Evolutionary conservation across 2,329 filamentous ascomycete species (phyloP).

Genomic region (Elsinoe perseae): DNA sequence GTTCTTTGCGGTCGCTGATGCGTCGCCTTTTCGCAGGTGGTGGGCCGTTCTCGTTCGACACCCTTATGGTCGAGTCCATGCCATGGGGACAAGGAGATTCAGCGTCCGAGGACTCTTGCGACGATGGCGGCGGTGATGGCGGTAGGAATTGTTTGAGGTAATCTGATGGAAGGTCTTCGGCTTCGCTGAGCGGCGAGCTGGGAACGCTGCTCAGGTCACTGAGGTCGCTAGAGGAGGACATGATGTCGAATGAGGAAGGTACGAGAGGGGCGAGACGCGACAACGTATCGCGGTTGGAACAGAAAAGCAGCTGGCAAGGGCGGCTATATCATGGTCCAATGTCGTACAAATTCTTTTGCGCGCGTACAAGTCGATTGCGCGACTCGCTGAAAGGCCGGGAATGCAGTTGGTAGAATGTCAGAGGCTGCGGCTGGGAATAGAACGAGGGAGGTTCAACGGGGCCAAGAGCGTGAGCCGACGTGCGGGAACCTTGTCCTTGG

Average conservation of each 20-base stretch:
- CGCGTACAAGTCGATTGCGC: constrained; percentile 16
- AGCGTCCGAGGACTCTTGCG: constrained; percentile 39
- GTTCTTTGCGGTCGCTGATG: constrained; percentile 55
- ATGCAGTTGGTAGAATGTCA: neutral
- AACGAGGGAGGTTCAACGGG: neutral
- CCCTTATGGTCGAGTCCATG: constrained; percentile 35
- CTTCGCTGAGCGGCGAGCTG: constrained; percentile 36
- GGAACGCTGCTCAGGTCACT: constrained; percentile 21
- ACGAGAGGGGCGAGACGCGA: constrained; percentile 16
- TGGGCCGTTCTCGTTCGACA: constrained; percentile 44
- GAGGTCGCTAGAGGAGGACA: constrained; percentile 26
- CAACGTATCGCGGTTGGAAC: constrained; percentile 12
- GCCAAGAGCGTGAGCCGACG: neutral
- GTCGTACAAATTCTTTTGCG: neutral
- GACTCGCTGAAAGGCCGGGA: constrained; percentile 15
- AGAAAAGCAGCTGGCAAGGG: constrained; percentile 5
- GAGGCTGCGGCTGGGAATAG: neutral
- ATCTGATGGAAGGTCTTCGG: constrained; percentile 31
- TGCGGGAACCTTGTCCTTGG: neutral
- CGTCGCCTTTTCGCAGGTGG: constrained; percentile 71
- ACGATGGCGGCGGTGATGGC: constrained; percentile 31
- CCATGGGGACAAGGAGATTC: constrained; percentile 40
- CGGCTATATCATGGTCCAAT: constrained; percentile 16
- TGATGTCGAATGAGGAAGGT: constrained; percentile 21
- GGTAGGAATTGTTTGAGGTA: constrained; percentile 22